These are phyloP conservation scores for Clavispora fructus DNA, from an alignment of 805 yeast species.

Conservation along the genomic window DNA sequence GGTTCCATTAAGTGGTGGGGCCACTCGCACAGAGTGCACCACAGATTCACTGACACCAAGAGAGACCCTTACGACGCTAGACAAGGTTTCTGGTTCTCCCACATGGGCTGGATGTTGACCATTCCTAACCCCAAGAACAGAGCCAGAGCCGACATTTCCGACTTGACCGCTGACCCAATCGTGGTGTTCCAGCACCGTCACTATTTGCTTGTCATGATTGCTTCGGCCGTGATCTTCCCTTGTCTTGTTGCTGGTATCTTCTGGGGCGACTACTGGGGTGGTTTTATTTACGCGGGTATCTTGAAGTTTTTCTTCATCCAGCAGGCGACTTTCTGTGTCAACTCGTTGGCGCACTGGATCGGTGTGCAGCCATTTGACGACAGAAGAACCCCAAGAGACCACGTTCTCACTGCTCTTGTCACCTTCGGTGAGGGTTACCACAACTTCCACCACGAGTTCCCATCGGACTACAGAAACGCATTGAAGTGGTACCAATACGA, in stretches of 20 bases:
- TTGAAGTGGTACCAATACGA: conserved; percentile 84
- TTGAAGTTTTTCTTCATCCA: conserved; percentile 66
- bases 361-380: conserved; percentile 85
- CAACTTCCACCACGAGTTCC: conserved; percentile 88
- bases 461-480: conserved; percentile 84
- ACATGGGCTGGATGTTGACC: conserved; percentile 80
- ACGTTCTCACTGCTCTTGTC: conserved; percentile 71
- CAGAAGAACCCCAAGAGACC: conserved; percentile 83
- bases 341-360: conserved; percentile 82
- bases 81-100: conserved; percentile 78
- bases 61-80: conserved; percentile 88
- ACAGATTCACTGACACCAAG: conserved; percentile 76
- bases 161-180: conserved; percentile 70
- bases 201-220: conserved; percentile 55
- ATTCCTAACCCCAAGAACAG: conserved; percentile 78
- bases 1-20: conserved; percentile 91
- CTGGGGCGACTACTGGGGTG: conserved; percentile 51
- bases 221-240: conserved; percentile 64
- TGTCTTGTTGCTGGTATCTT: conserved; percentile 28
- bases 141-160: conserved; percentile 79
- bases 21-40: conserved; percentile 80
- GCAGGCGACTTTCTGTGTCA: conserved; percentile 83
- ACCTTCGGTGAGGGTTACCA: conserved; percentile 90
- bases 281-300: conserved; percentile 71
- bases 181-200: conserved; percentile 81